Evolutionary conservation across 768 basidiomycete genomes (phyloP).

Genomic region (Kockovaella imperatae): DNA sequence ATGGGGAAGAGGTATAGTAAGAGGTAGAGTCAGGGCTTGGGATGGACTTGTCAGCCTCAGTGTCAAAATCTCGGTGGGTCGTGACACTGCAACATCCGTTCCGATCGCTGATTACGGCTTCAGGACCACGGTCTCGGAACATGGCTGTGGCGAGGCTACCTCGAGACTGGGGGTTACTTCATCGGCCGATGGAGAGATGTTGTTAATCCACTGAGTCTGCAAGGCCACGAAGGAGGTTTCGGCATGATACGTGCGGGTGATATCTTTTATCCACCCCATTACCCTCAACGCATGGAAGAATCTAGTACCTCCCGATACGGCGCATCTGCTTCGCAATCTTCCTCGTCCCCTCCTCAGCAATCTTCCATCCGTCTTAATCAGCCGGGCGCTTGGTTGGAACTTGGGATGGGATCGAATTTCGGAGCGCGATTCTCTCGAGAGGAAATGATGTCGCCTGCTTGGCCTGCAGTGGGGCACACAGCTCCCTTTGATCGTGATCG

Average conservation of each 20-base stretch:
- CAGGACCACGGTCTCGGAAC: slow-evolving; percentile 26
- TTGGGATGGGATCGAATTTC: too few species aligned
- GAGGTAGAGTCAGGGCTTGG: slow-evolving; percentile 40
- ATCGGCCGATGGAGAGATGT: slow-evolving; percentile 44
- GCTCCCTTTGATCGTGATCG: too few species aligned
- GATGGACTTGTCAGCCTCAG: slow-evolving; percentile 37
- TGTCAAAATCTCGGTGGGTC: background rate
- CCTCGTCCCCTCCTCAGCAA: too few species aligned
- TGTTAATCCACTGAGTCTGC: slow-evolving; percentile 32
- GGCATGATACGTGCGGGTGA: slow-evolving; percentile 31
- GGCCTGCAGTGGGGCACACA: too few species aligned
- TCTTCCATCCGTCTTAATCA: too few species aligned
- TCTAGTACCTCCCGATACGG: too few species aligned
- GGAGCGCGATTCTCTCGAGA: too few species aligned
- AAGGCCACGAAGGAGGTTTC: slow-evolving; percentile 38
- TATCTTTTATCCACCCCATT: slow-evolving; percentile 25
- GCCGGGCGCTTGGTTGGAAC: too few species aligned
- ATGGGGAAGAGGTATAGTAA: slow-evolving; percentile 35
- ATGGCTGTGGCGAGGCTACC: slow-evolving; percentile 43
- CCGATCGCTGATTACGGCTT: background rate
- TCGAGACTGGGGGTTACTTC: slow-evolving; percentile 40
- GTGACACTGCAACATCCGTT: background rate
- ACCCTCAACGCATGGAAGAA: slow-evolving; percentile 24
- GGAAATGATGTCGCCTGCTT: too few species aligned
- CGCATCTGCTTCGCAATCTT: too few species aligned